Evolutionary conservation across 2,329 filamentous ascomycete genomes (phyloP), one percentile per base, ranked within the genome.

Genomic region (Phaeoacremonium minimum): DNA sequence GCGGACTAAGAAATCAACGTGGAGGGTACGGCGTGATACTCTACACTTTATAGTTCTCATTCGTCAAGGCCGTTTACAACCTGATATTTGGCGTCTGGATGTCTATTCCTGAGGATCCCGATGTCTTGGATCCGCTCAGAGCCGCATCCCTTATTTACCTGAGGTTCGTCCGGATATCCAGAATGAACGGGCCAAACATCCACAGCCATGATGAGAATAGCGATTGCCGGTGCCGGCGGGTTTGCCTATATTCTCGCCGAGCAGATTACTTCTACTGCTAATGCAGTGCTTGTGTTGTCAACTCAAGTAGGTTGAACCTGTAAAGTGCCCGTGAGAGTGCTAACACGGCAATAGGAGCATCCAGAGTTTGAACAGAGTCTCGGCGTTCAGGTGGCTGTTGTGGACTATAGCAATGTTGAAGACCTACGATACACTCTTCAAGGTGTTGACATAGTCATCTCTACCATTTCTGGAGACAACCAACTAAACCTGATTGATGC

Each of bases 401-500:
- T 87, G n/a, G 69, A 87, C 61, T 89, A 87, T 55, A 59, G 68
- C 44, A 66, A 78, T 43, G 57, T 69, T 19, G 64, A 71, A 2
- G 71, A 71, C 29, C 69, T 90, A 17, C 67, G 67, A 12, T 87
- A 80, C 53, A 73, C 76, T 7, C 71, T 90, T n/a, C 73, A 73
- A 39, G 85, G 85, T 8, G 73, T 87, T 29, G 82, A 89, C 56
- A 73, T 86, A 9, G 75, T 88, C 48, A 84, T 89, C 38, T 89
- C 84, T 2, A 89, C 84, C 2, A 77, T 89, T 33, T 75, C 74
- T 3, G 83, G 82, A 4, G 62, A 60, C 14, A 67, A 80, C 18
- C 85, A 89, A 53, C 67, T 87, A 30, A 77, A 77, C 42, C 72
- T 89, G 19, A 87, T 89, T 55, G 77, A 84, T 47, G 84, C 85